Base-by-base conservation (phyloP, 345 rosid genomes). In the Barbarea vulgaris region DNA sequence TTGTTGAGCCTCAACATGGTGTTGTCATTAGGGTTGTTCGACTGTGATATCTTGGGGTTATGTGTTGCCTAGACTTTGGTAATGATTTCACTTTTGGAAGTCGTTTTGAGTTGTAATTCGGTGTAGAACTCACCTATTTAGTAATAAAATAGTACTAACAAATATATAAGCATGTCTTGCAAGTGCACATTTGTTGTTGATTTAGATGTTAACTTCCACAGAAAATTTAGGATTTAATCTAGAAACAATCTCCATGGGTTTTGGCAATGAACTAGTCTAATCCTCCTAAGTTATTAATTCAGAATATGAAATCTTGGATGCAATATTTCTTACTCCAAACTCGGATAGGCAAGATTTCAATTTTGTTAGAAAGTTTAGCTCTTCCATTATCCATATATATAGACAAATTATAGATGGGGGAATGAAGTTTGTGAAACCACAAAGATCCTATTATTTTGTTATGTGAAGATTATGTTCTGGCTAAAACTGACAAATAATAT, bases 1-100 rank as follows among this genome's bases (percentile, higher is more conserved):
- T 89, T n/a, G 87, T 89, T 3, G 89, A 84, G 72, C 96, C 97
- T 62, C 82, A 87, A 78, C 80, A 86, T 75, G 96, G 97, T 47
- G 86, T 91, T 27, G 69, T 72, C 52, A 83, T 89, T 65, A 70
- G 80, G 72, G 72, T 71, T 64, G 25, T 56, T 70, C 18, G 13
- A 42, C 25, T 22, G 0, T 69, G 57, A 69, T 64, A 41, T 28
- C 3, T 54, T 14, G 34, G 34, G 7, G 19, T 27, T 54, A 7
- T 25, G 59, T 54, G 19, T 8, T 56, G 39, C 18, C 36, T 55
- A 27, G 60, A 55, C 22, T 30, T 56, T 30, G 21, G 28, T 55
- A 9, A 55, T 56, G 12, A 2, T 56, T 4, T 30, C 1, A 15
- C 17, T 42, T 15, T 39, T 39, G 15, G 44, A 11, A 12, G 6